Conservation (phyloP, 192 early-diverging fungal species). For the Backusella tarrabulga region DNA sequence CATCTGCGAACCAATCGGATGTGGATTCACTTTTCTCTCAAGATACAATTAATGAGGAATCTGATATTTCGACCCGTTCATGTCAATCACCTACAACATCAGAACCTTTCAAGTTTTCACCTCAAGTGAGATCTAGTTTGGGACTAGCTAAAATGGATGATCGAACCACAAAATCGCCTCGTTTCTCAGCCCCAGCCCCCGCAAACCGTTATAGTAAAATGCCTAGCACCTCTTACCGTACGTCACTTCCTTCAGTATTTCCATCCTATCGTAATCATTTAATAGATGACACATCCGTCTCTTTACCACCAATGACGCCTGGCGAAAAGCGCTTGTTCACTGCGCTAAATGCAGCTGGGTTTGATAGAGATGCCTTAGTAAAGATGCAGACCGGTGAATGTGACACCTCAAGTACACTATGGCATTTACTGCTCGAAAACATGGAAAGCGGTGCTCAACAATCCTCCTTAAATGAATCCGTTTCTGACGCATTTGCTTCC, state of each 20-base stretch:
- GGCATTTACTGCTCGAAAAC: slow-evolving; percentile 62
- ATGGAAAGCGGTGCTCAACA: slow-evolving; percentile 10
- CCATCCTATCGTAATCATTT: slow-evolving; percentile 28
- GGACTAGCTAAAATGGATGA: slow-evolving; percentile 10
- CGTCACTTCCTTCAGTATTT: slow-evolving; percentile 33
- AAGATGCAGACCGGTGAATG: slow-evolving; percentile 57
- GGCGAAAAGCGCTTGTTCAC: slow-evolving; percentile 48
- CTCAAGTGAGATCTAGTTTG: slow-evolving; percentile 20
- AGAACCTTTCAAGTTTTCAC: slow-evolving; percentile 13
- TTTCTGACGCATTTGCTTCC: not conserved
- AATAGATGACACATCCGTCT: slow-evolving; percentile 20
- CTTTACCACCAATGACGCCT: slow-evolving; percentile 34
- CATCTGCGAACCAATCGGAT: slow-evolving; percentile 20
- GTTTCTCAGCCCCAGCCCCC: slow-evolving; percentile 21
- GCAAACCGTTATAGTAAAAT: slow-evolving; percentile 15
- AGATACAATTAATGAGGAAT: not conserved
- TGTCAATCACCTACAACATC: not conserved
- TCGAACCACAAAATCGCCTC: slow-evolving; percentile 5
- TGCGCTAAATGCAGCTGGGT: slow-evolving; percentile 49
- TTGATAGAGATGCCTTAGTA: slow-evolving; percentile 56
- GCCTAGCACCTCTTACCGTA: slow-evolving; percentile 22
- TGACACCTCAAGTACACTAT: slow-evolving; percentile 62
- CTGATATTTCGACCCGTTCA: not conserved
- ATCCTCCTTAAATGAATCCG: not conserved
- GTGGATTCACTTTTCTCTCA: slow-evolving; percentile 20